Conservation (phyloP, 257 asterid genomes). For the Solanum phureja region DNA sequence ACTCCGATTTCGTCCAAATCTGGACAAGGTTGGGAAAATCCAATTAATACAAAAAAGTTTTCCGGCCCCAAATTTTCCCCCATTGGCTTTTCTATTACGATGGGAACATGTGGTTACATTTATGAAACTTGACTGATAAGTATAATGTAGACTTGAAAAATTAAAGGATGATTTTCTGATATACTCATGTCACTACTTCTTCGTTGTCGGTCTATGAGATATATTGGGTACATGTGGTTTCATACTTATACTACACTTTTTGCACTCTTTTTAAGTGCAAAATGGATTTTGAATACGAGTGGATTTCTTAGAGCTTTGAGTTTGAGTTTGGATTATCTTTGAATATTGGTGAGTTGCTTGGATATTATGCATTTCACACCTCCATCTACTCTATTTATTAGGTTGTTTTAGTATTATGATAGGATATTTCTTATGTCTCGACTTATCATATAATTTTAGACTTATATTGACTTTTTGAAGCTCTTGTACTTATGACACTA, state of each 20-base stretch:
- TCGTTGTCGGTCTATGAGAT: not conserved
- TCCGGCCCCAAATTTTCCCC: too few relatives aligned
- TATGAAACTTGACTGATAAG: too few relatives aligned
- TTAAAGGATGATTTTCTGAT: not conserved
- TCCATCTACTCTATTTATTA: not conserved
- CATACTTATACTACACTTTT: not conserved
- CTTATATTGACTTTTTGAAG: not conserved
- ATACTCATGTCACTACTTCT: not conserved
- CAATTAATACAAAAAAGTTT: too few relatives aligned
- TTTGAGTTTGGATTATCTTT: not conserved
- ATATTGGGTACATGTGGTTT: not conserved
- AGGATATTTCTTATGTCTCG: too few relatives aligned
- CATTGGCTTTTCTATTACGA: too few relatives aligned
- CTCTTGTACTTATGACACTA: not conserved
- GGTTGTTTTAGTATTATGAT: not conserved
- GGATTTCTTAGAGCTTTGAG: not conserved
- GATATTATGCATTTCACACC: too few relatives aligned
- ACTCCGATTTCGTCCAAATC: too few relatives aligned
- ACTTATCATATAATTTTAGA: too few relatives aligned
- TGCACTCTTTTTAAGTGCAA: not conserved
- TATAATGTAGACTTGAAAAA: not conserved
- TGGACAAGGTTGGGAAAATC: too few relatives aligned
- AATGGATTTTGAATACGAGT: too few relatives aligned
- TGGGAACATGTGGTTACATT: too few relatives aligned
- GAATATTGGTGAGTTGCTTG: not conserved